Base-by-base conservation (phyloP, 345 rosid genomes). In the Salix purpurea region DNA sequence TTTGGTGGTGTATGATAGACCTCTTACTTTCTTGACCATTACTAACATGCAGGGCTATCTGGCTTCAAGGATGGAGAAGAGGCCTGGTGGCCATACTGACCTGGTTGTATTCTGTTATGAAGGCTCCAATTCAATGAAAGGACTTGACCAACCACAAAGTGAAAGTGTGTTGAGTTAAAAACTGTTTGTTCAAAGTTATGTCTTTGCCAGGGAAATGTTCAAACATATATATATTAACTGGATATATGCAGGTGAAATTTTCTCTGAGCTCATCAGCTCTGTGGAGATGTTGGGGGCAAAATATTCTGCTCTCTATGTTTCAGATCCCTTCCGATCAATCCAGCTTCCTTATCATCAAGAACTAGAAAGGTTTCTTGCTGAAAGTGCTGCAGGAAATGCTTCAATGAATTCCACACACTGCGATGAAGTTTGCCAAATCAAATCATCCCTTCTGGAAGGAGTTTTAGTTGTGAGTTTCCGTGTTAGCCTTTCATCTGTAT, bases 401-500 rank as follows among this genome's bases (percentile, higher is more conserved):
- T 88, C 87, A 34, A 39, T 46, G 71, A 77, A 79, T 65, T 23
- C 85, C 44, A 86, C 87, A 12, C 24, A 34, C 58, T 94, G 99
- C 36, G 90, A 91, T 83, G 95, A 92, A 82, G 89, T 96, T 79
- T 96, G 99, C 91, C 83, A 83, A 81, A 80, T 96, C 70, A 96
- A 96, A 82, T 84, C 99, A 72, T 88, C 99, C 3, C 93, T 96
- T 81, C 74, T 92, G 80, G 98, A 96, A 86, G 99, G 99, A 76
- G 76, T 92, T 75, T 80, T 94, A 30, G 97, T 90, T 77, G 99
- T 96, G 85, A 91, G 91, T 85, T 79, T 62, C 76, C 70, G 42
- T 64, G 73, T 69, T 62, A 56, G 58, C 69, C 37, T 73, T 76
- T 76, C 56, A 12, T 42, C 26, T 62, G n/a, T 50, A 21, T 69